Base-by-base conservation (phyloP, 2,329 filamentous ascomycete species). In the Drechslera avenae region DNA sequence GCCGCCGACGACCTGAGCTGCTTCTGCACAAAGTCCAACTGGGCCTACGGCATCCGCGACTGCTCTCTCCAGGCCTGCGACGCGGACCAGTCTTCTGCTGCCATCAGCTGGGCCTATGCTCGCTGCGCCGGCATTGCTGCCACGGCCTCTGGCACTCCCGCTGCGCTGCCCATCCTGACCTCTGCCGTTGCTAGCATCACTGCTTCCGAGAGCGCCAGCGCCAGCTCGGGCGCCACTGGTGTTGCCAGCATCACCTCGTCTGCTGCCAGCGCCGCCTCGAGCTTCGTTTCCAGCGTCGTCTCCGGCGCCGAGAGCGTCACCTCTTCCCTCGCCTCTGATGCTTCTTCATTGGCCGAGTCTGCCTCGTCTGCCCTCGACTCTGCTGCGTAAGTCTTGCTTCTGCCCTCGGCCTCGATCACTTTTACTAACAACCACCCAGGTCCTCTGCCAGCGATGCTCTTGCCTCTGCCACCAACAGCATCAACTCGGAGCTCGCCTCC, bases 1-100 rank as follows among this genome's bases (percentile, higher is more conserved):
- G 17, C 56, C 13, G 14, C 50, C 10, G 64, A 65, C 12, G 76
- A 79, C 57, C 54, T 67, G 28, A 47, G 51, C 44, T 81, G 78
- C 72, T 73, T 78, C 52, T 81, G 78, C 72, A 59, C 52, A n/a
- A 70, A 77, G 47, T 52, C 51, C 30, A 64, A 78, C 70, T 81
- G 78, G 56, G 71, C 68, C 50, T 78, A 75, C 49, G 78, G 78
- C 52, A 66, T 81, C 41, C 76, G 77, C 51, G 78, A 81, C 62
- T 81, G 78, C 68, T 69, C 76, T 49, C 73, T 64, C 48, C 67
- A 75, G 59, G 74, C 74, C 28, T 79, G 78, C 57, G 40, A 51
- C 40, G 43, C 48, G 6, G 53, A 50, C 1, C 58, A 69, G 30
- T 66, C 71, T 37, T 56, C 48, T 43, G 39, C 52, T 10, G 72